Base-by-base conservation (phyloP, 2,329 filamentous ascomycete genomes). In the Piedraia hortae region DNA sequence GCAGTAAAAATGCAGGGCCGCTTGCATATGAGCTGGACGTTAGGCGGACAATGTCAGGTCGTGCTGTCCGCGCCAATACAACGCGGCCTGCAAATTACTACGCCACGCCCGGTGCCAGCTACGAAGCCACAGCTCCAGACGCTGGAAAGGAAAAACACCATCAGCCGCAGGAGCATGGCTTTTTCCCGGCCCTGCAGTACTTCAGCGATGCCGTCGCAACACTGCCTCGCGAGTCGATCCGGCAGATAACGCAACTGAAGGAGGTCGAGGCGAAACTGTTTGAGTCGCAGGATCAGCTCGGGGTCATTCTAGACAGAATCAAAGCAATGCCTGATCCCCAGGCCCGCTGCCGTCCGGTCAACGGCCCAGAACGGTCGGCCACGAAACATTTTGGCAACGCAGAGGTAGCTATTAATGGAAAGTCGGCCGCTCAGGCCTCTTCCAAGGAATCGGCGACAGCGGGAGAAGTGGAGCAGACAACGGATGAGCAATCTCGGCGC, bases 251-350 rank as follows among this genome's bases (percentile, higher is more conserved):
- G 15, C 60, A 93, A 25, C 57, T 97, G 34, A 91, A 91, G 45
- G 85, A 97, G 50, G 85, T 93, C 21, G 85, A 97, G 51, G 82
- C 82, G 30, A 97, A 97, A 50, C 73, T 89, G 31, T 85, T 80
- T 47, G 67, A 66, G 12, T 72, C 85, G 4, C 77, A 90, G 43
- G 71, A 85, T 35, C 61, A 69, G 38, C 58, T 97, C 26, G 67
- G 71, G 39, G 60, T 70, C 39, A 57, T 23, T 10, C 13, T 29
- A 5, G 56, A 67, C 28, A 57, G 57, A 23, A 63, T 72, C 18
- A 44, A 49, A 26, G 39, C 42, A 17, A 43, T 50, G 24, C 51
- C 51, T 16, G 43, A 51, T 14, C 50, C 53, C 17, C 41, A 42
- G 20, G 33, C 43, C 31, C 45, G 44, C 34, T 41, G 42, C 14